Conservation (phyloP, 2,329 filamentous ascomycete species). For the Paracoccidioides lutzii region DNA sequence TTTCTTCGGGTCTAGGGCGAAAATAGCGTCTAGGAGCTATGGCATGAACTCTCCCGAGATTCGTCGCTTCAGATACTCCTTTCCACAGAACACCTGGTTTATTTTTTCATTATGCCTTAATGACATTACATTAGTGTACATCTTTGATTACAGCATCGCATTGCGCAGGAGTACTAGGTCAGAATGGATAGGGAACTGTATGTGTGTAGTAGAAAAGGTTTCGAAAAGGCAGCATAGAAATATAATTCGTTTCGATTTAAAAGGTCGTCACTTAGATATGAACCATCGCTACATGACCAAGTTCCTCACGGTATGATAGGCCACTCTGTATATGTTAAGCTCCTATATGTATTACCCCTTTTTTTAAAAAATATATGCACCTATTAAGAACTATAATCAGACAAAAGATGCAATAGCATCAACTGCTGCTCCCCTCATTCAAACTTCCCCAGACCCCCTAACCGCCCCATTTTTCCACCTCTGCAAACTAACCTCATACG, state of each 20-base stretch:
- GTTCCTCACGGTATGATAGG: not conserved
- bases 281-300: too few species aligned
- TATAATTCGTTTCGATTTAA: not conserved
- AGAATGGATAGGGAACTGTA: not conserved
- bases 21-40: not conserved
- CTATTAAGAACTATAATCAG: not conserved
- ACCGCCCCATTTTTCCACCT: constrained; percentile 32
- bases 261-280: not conserved
- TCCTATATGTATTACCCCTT: too few species aligned
- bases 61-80: not conserved
- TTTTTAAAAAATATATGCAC: not conserved
- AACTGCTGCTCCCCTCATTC: not conserved
- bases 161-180: not conserved
- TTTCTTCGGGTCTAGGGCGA: not conserved
- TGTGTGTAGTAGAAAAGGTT: not conserved
- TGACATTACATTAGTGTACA: not conserved
- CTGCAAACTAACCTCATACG: constrained; percentile 36
- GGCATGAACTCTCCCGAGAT: not conserved
- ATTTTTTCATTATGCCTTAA: constrained; percentile 2
- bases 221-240: not conserved
- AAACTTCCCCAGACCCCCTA: constrained; percentile 24
- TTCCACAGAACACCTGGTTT: not conserved
- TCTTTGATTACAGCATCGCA: not conserved
- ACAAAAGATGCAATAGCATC: not conserved
- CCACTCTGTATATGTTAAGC: not conserved